Evolutionary conservation across 2,329 filamentous ascomycete genomes (phyloP), one percentile per base, ranked within the genome.

Genomic region (Colletotrichum higginsianum): DNA sequence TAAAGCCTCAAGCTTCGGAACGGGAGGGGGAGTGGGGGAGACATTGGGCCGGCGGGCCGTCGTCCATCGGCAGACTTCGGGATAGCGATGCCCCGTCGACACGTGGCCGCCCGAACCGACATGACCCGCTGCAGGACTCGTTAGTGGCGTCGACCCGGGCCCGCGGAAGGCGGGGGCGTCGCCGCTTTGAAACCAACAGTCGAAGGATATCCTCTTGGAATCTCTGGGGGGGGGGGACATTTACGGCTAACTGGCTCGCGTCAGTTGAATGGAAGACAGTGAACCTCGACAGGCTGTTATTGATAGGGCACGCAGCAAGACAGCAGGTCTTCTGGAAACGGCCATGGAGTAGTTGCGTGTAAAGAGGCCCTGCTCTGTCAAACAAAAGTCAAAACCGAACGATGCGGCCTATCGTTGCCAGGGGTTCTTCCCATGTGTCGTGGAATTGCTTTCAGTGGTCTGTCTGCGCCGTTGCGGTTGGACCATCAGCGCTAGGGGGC

Each of bases 91-190:
- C 50, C 61, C 67, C 64, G 50, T 49, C 56, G 16, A 62, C 67
- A 71, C 56, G 56, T 71, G 67, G 64, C 64, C 50, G 57, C 18
- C 40, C 64, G 64, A 60, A 21, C 42, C 50, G 30, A 50, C 42
- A 23, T n/a, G 67, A 49, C 57, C 63, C 63, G 56, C 67, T 70
- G 11, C 12, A 66, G 53, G 15, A 42, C 21, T 42, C 55, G 40
- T 53, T 60, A 44, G 49, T 56, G 64, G 56, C 38, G 50, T 67
- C 56, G 44, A 62, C 35, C 56, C 53, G 63, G 63, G n/a, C 42
- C 1, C 30, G 44, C 23, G 67, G 63, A 44, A 40, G 42, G 42
- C 64, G 57, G 64, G 64, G 57, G 57, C 44, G n/a, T 16, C 46
- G 13, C 7, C 60, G 30, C 21, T 61, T 26, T 16, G 9, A 38